These are phyloP conservation scores for Eucalyptus cloeziana DNA, from an alignment of 345 rosid species.

Conservation along the genomic window DNA sequence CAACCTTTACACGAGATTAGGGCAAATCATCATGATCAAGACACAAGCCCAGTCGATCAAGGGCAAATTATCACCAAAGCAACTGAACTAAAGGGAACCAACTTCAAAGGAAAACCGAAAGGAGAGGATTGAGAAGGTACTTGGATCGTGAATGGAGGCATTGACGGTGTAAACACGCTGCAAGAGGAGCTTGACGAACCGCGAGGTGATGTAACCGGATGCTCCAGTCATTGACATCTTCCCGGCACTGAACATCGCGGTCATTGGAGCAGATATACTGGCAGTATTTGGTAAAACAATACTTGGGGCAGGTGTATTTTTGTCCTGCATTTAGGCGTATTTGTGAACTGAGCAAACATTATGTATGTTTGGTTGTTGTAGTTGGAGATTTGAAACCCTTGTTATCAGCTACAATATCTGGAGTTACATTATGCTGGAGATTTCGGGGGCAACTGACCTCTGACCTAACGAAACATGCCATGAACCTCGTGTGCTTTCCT, in stretches of 20 bases:
- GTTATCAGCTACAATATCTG: constrained; percentile 25
- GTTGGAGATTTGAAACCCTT: constrained; percentile 30
- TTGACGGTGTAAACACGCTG: constrained; percentile 58
- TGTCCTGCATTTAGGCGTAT: neutral
- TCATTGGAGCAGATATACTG: constrained; percentile 4
- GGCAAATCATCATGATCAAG: too few species aligned
- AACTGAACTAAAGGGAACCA: too few species aligned
- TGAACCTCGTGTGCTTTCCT: constrained; percentile 57
- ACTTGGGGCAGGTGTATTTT: neutral
- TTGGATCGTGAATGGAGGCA: constrained; percentile 78
- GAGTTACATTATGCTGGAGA: constrained; percentile 23
- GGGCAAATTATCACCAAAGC: too few species aligned
- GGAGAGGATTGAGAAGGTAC: constrained; percentile 19
- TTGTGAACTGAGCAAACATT: neutral
- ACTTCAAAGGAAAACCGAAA: neutral
- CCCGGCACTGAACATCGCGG: constrained; percentile 18
- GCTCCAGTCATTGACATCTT: constrained; percentile 80
- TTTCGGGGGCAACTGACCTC: constrained; percentile 33
- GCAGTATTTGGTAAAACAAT: neutral
- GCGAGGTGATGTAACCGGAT: constrained; percentile 72
- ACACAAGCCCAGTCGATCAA: too few species aligned
- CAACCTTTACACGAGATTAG: too few species aligned
- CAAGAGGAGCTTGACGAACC: constrained; percentile 80
- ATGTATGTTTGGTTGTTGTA: neutral
- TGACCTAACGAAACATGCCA: constrained; percentile 25